Base-by-base conservation (phyloP, 1,284 basidiomycete species). In the Moesziomyces antarcticus region DNA sequence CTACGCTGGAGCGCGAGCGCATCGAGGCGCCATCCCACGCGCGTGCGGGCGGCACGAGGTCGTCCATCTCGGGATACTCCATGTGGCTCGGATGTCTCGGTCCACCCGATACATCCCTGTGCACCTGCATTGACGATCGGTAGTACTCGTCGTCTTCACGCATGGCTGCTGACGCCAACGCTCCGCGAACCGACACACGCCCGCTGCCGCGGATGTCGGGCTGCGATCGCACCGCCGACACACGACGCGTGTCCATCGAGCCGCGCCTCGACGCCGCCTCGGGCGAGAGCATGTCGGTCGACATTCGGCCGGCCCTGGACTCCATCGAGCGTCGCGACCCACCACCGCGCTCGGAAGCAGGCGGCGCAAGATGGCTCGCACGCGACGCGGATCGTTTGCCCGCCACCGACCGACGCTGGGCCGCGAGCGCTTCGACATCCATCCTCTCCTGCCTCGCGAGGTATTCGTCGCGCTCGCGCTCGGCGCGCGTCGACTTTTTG, bases 381-480 rank as follows among this genome's bases (percentile, higher is more conserved):
- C 52, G 35, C 24, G 55, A 51, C 25, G 58, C 51, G 21, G 63
- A 52, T 6, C 53, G 37, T 37, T 50, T 50, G 44, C 42, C 33
- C 3, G 35, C 46, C 37, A 41, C 49, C 14, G 41, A 49, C 18
- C 60, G 56, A 20, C 52, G 40, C 6, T 37, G 46, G 4, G 20
- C 18, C 6, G 35, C 58, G 3, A 21, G 46, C 5, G 40, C 55
- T 37, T 46, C 41, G 25, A 48, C 58, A 44, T 58, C 56, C 8
- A 62, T 40, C 49, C 18, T 45, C 25, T 68, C 61, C 45, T 69
- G 62, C 16, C 72, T 42, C 6, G 66, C 66, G 9, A 62, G 66
- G 25, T 74, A 74, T 20, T 70, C 66, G 44, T 74, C 72, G 41
- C 66, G 53, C 46, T 70, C 66, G 18, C 56, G 48, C 52, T 74